Conservation (phyloP, 441 rosid genomes). For the Gossypium gossypioides region DNA sequence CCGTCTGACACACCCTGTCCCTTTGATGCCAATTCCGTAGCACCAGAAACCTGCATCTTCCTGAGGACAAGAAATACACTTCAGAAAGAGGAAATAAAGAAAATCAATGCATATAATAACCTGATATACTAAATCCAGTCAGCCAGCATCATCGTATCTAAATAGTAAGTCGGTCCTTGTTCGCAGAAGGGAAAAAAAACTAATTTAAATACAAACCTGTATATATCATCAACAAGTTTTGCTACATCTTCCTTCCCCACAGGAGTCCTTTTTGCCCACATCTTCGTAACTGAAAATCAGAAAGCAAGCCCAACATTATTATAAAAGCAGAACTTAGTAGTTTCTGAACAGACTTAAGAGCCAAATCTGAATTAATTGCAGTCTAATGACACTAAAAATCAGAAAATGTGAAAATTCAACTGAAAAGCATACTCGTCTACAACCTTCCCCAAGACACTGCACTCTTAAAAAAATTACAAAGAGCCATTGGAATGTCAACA, state of each 20-base stretch:
- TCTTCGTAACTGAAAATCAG: constrained; percentile 40
- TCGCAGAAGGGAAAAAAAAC: not conserved
- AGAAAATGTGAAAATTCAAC: not conserved
- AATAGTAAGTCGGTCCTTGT: too few relatives aligned
- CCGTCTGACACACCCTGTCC: constrained; percentile 58
- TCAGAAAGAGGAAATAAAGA: not conserved
- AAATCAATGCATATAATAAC: not conserved
- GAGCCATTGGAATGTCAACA: not conserved
- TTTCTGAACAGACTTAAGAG: not conserved
- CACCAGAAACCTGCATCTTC: constrained; percentile 87
- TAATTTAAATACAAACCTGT: constrained; percentile 42
- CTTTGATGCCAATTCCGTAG: constrained; percentile 78
- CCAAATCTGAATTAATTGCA: not conserved
- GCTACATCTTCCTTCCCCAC: constrained; percentile 77
- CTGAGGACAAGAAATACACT: constrained; percentile 29
- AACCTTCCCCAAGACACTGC: not conserved
- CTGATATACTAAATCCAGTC: not conserved
- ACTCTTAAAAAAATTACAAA: not conserved
- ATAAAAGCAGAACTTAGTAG: constrained; percentile 2
- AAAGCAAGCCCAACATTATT: not conserved
- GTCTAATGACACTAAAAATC: not conserved
- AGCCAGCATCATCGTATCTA: not conserved
- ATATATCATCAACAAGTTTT: constrained; percentile 76
- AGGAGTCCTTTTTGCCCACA: constrained; percentile 58
- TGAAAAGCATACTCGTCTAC: not conserved